These are phyloP conservation scores for Monilinia vaccinii-corymbosi DNA, from an alignment of 2,329 filamentous ascomycete species.

Conservation along the genomic window DNA sequence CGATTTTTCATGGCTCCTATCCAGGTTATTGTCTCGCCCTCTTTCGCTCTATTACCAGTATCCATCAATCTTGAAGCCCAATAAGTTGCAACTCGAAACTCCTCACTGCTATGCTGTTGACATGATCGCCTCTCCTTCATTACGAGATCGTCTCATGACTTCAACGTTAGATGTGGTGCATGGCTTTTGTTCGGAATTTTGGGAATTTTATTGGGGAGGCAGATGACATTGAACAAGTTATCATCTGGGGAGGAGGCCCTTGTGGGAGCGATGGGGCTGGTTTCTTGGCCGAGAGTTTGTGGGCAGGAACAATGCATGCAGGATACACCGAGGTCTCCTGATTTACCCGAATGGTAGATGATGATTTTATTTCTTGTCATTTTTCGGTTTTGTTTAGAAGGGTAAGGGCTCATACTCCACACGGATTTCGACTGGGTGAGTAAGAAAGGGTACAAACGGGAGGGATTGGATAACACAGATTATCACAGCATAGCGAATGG, in stretches of 20 bases:
- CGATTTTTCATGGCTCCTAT: slow-evolving; percentile 24
- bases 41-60: slow-evolving; percentile 26
- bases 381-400: neutral
- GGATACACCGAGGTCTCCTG: slow-evolving; percentile 31
- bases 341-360: slow-evolving; percentile 29
- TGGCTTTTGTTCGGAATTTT: slow-evolving; percentile 33
- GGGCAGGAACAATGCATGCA: slow-evolving; percentile 35
- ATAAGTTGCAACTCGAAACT: slow-evolving; percentile 32
- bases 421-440: neutral
- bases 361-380: neutral
- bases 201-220: slow-evolving; percentile 31
- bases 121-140: slow-evolving; percentile 33
- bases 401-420: neutral
- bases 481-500: slow-evolving; percentile 6
- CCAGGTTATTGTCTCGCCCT: slow-evolving; percentile 30
- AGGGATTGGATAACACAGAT: neutral
- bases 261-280: slow-evolving; percentile 35
- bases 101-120: slow-evolving; percentile 36
- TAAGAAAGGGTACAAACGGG: neutral
- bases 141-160: slow-evolving; percentile 33
- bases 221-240: slow-evolving; percentile 33
- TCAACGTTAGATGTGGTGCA: slow-evolving; percentile 31
- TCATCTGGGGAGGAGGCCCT: slow-evolving; percentile 34
- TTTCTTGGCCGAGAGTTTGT: slow-evolving; percentile 32
- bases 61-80: slow-evolving; percentile 30